These are phyloP conservation scores for Rhizophora mangle DNA, from an alignment of 345 rosid genomes.

Conservation along the genomic window DNA sequence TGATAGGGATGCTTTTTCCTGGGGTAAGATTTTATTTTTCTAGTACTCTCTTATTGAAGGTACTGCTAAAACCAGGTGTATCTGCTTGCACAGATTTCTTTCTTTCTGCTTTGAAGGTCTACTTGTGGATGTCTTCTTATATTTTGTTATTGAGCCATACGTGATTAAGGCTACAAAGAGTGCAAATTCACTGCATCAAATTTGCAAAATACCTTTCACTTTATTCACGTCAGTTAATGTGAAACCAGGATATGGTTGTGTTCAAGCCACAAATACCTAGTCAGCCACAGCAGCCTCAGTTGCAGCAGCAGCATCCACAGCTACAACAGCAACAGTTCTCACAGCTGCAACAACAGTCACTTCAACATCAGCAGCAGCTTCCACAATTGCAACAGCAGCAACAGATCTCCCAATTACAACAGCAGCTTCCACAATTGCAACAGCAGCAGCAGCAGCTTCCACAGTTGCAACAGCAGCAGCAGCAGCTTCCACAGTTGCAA, in stretches of 20 bases:
- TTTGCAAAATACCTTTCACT: constrained; percentile 4
- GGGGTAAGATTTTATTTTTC: constrained; percentile 54
- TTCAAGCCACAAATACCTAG: constrained; percentile 83
- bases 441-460: not conserved
- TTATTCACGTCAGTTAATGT: not conserved
- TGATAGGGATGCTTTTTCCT: constrained; percentile 97
- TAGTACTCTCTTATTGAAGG: not conserved
- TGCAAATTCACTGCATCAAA: not conserved
- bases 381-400: constrained; percentile 1
- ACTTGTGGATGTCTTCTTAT: too few species aligned
- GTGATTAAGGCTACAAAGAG: not conserved
- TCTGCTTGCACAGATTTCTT: not conserved
- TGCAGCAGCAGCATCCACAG: constrained; percentile 1
- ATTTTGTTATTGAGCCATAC: not conserved
- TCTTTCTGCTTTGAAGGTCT: not conserved
- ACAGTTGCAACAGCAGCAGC: not conserved
- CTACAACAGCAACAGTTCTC: constrained; percentile 1
- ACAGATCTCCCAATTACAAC: not conserved
- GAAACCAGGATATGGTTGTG: constrained; percentile 85
- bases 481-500: not conserved
- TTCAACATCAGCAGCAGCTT: constrained; percentile 5
- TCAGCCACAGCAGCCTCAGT: constrained; percentile 11
- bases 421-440: not conserved
- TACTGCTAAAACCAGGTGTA: not conserved
- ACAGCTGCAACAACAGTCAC: not conserved